Conservation (phyloP, 768 basidiomycete species). For the Suillus brevipes region DNA sequence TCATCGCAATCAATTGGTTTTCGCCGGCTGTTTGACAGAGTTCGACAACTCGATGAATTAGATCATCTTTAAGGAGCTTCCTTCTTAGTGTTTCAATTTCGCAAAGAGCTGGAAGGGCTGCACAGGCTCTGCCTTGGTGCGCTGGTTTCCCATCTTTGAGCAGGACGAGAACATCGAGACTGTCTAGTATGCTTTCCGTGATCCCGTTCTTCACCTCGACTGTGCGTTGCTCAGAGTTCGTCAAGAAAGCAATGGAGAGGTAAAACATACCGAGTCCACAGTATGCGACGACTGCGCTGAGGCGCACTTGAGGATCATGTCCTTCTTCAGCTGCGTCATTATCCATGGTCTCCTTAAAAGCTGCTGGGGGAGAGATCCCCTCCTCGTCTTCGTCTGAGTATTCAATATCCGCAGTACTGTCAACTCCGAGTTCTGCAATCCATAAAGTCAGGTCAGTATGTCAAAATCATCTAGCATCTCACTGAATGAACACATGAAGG, state of each 20-base stretch:
- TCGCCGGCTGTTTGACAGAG: slow-evolving; percentile 20
- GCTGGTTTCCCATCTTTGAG: slow-evolving; percentile 14
- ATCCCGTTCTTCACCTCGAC: slow-evolving; percentile 11
- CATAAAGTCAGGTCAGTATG: not conserved
- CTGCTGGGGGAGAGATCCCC: not conserved
- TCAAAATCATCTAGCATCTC: not conserved
- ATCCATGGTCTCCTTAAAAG: not conserved
- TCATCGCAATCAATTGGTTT: slow-evolving; percentile 17
- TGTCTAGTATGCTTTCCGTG: not conserved
- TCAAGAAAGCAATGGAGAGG: slow-evolving; percentile 1
- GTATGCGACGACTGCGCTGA: slow-evolving; percentile 25
- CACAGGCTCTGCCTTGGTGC: slow-evolving; percentile 23
- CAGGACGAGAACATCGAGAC: slow-evolving; percentile 17
- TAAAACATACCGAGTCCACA: slow-evolving; percentile 27
- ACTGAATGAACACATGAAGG: slow-evolving; percentile 33
- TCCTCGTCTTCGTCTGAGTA: not conserved
- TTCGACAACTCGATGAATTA: slow-evolving; percentile 20
- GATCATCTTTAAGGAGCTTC: slow-evolving; percentile 18
- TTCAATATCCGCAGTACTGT: not conserved
- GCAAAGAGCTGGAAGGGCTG: slow-evolving; percentile 30
- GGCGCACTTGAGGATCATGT: slow-evolving; percentile 18
- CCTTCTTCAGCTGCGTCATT: slow-evolving; percentile 8
- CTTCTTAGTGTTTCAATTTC: slow-evolving; percentile 16
- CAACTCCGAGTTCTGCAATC: slow-evolving; percentile 17
- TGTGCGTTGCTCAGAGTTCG: not conserved